Evolutionary conservation across 495 filamentous ascomycete genomes (phyloP).

Genomic region (Chaetomidium leptoderma): DNA sequence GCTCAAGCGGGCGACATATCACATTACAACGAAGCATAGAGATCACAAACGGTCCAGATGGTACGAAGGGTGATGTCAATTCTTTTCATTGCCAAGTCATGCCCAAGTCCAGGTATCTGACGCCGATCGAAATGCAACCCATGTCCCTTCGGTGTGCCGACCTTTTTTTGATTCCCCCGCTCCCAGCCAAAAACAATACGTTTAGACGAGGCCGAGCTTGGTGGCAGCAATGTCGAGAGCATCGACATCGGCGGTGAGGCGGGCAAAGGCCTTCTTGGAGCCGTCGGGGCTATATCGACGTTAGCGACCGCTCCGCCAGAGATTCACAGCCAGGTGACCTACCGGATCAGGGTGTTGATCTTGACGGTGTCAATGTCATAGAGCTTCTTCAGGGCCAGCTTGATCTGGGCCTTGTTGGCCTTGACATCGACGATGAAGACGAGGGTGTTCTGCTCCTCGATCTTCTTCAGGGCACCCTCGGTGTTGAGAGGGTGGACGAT

Average conservation of each 20-base stretch:
- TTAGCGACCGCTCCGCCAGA: not conserved
- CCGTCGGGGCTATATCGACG: conserved; percentile 70
- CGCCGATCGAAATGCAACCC: conserved; percentile 37
- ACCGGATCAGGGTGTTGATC: conserved; percentile 99
- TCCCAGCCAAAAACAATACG: conserved; percentile 15
- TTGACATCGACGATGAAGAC: conserved; percentile 98
- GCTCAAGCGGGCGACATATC: no score
- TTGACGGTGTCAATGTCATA: conserved; percentile 98
- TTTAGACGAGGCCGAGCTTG: conserved; percentile 95
- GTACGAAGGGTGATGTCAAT: conserved; percentile 33
- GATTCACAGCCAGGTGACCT: conserved; percentile 29
- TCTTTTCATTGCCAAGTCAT: conserved; percentile 34
- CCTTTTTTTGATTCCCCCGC: conserved; percentile 20
- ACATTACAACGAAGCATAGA: not conserved
- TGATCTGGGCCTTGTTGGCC: conserved; percentile 99
- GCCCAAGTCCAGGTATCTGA: conserved; percentile 34
- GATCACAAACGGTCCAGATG: not conserved
- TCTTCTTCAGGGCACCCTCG: conserved; percentile 99
- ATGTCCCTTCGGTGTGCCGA: conserved; percentile 26
- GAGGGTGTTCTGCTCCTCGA: conserved; percentile 99
- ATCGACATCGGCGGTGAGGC: conserved; percentile 92
- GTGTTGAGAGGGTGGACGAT: conserved; percentile 86
- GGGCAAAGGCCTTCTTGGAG: conserved; percentile 96
- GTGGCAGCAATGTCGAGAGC: conserved; percentile 98
- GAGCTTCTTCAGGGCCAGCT: conserved; percentile 95